Evolutionary conservation across 805 yeast species (phyloP).

Genomic region (Saturnispora galanensis): DNA sequence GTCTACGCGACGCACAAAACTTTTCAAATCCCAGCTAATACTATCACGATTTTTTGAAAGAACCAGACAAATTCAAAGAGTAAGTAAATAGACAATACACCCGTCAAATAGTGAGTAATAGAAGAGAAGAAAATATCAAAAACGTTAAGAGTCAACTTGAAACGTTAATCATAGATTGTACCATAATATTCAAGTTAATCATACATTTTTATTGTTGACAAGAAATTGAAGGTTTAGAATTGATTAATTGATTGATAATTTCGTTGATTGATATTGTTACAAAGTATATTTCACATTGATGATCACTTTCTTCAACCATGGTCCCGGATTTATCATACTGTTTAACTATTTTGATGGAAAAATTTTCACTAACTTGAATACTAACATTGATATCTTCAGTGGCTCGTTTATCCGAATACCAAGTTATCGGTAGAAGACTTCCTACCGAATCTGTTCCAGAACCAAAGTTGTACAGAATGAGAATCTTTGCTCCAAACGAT

Average conservation of each 20-base stretch:
- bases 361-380: neutral
- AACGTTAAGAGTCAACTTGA: too few relatives aligned
- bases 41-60: neutral
- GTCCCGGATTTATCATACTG: neutral
- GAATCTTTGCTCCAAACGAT: conserved; percentile 97
- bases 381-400: conserved; percentile 29
- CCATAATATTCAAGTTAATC: too few relatives aligned
- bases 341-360: neutral
- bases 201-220: too few relatives aligned
- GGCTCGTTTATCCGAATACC: conserved; percentile 97
- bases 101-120: too few relatives aligned
- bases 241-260: too few relatives aligned
- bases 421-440: conserved; percentile 99
- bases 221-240: too few relatives aligned
- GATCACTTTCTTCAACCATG: neutral
- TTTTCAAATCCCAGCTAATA: conserved; percentile 4
- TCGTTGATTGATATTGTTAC: too few relatives aligned
- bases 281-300: too few relatives aligned
- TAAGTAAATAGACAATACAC: neutral
- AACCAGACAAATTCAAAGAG: conserved; percentile 12
- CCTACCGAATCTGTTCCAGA: conserved; percentile 98
- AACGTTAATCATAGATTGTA: too few relatives aligned
- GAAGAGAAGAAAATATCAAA: too few relatives aligned
- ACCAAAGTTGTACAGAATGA: conserved; percentile 99
- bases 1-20: conserved; percentile 3